Base-by-base conservation (phyloP, 768 basidiomycete genomes). In the Roridomyces roridus region DNA sequence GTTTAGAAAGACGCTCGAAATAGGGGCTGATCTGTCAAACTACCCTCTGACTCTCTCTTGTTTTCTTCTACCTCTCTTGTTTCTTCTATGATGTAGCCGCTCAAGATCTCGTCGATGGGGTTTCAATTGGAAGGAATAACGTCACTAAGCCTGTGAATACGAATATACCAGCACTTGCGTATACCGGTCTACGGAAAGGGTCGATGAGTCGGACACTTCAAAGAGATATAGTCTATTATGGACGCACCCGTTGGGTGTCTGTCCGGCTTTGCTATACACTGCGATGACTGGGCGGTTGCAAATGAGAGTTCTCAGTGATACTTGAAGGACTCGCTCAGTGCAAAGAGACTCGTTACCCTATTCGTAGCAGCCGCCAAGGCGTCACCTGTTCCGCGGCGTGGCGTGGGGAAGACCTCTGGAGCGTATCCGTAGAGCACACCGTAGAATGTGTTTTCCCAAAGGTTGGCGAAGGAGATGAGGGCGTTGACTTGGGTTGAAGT, bases 321-420 rank as follows among this genome's bases (percentile, higher is more conserved):
- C 25, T 20, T 42, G n/a, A 41, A 28, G 7, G n/a, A 47, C 59
- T 46, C 17, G 57, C 60, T 49, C 1, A 78, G 57, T 45, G 77
- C 80, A 76, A 85, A 83, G 61, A 88, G 76, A 21, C 86, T 86
- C 51, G 85, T 85, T 36, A 88, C 64, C 17, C 85, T 76, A 63
- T 81, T 85, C 14, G 81, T 77, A 14, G 75, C 73, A 3, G 83
- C 74, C 20, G 81, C 80, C 29, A 86, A 70, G 11, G 80, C 83
- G 36, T 81, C 83, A 23, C 85, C 85, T 1, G 84, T 85, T 11
- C 85, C 84, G 50, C 81, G 72, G 42, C 80, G 75, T 53, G 72
- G 79, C 4, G 83, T 80, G 12, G 83, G 83, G 70, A 85, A 84
- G 20, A 85, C 55, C 64, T 85, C 81, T n/a, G 83, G 83, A 2